phyloP scores from a whole-genome alignment of 2,329 filamentous ascomycete genomes.

The Pseudophaeomoniella oleicola region DNA sequence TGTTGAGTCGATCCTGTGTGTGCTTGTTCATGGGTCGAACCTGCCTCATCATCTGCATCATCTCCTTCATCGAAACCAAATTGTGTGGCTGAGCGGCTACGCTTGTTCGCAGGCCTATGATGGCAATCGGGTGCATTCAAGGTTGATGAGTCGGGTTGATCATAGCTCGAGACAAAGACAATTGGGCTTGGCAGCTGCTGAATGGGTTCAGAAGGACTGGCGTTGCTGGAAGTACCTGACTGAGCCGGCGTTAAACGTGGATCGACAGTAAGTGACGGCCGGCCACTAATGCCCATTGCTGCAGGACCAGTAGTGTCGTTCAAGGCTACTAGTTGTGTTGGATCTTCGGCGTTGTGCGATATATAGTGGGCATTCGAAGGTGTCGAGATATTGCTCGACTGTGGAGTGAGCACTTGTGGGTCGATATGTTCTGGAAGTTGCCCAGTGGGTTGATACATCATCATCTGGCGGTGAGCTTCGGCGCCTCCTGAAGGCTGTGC shows the following conservation, averaged over 20 bases:
- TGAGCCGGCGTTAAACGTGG: conserved; percentile 9
- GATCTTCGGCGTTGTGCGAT: no score
- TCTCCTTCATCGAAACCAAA: conserved; percentile 21
- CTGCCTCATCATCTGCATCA: conserved; percentile 8
- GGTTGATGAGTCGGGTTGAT: conserved; percentile 28
- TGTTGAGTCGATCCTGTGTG: conserved; percentile 5
- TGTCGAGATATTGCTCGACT: background rate
- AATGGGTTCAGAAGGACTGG: conserved; percentile 9
- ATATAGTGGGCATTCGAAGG: background rate
- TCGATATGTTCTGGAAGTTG: no score
- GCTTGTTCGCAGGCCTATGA: conserved; percentile 10
- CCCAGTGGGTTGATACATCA: no score
- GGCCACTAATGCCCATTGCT: no score
- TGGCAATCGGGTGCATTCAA: conserved; percentile 12
- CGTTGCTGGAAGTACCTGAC: conserved; percentile 13
- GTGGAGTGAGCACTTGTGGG: background rate
- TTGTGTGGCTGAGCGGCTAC: conserved; percentile 18
- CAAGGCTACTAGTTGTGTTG: no score
- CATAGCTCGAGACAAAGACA: conserved; percentile 27
- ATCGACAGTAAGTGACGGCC: background rate
- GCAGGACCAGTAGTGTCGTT: no score
- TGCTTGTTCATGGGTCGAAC: background rate
- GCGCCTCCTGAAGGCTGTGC: no score
- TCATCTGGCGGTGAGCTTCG: no score
- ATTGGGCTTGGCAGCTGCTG: conserved; percentile 25